Evolutionary conservation across 176 grass and related monocot genomes (phyloP).

Genomic region (Pharus latifolius): DNA sequence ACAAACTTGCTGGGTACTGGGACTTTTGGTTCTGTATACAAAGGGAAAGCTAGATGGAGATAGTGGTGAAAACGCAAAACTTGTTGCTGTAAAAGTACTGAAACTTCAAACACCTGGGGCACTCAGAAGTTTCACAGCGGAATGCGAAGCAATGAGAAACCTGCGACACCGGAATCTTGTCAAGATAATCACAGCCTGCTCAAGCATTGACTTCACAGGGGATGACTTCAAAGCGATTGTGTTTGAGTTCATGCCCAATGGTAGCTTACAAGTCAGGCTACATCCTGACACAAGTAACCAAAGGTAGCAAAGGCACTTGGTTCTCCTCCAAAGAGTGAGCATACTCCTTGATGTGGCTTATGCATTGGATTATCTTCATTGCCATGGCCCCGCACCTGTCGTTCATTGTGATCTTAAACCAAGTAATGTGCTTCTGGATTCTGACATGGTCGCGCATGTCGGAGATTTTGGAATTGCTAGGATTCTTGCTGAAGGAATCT

Average conservation of each 20-base stretch:
- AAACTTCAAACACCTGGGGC: not conserved
- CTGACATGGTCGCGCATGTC: not conserved
- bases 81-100: constrained; percentile 13
- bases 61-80: not conserved
- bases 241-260: not conserved
- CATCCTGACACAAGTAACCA: not conserved
- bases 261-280: constrained; percentile 2
- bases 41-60: not conserved
- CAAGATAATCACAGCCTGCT: constrained; percentile 9
- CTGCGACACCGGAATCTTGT: constrained; percentile 8
- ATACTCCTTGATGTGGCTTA: constrained; percentile 3
- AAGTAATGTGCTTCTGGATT: constrained; percentile 2
- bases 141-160: constrained; percentile 16
- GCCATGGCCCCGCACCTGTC: not conserved
- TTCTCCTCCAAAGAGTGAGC: not conserved
- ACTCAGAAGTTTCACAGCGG: not conserved
- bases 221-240: constrained; percentile 24
- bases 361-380: constrained; percentile 6
- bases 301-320: not conserved
- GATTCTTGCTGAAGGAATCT: not conserved
- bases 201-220: not conserved
- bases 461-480: not conserved
- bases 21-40: not conserved
- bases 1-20: not conserved
- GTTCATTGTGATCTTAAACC: constrained; percentile 1